Percentiles rank a stretch among this genome's conserved stretches.
phyloP scores from a whole-genome alignment of 768 basidiomycete species.

The Auriscalpium vulgare region DNA sequence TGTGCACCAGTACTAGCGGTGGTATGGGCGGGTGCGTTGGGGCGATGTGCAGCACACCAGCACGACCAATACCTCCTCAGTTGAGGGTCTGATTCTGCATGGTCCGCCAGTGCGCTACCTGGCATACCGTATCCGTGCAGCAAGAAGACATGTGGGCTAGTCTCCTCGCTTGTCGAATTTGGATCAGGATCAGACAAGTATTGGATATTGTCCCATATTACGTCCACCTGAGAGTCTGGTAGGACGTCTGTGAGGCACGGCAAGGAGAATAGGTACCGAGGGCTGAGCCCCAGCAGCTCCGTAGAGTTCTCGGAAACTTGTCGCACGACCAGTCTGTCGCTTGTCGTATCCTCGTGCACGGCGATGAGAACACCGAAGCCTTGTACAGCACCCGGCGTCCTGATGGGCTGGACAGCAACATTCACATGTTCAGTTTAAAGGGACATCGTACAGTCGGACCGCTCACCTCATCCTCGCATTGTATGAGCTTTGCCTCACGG shows the following conservation, averaged over 20 bases:
- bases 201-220: constrained; percentile 69
- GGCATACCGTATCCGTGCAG: constrained; percentile 68
- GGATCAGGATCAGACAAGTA: constrained; percentile 47
- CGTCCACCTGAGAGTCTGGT: constrained; percentile 52
- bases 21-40: constrained; percentile 18
- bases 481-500: constrained; percentile 52
- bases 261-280: constrained; percentile 59
- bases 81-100: constrained; percentile 20
- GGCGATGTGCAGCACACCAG: constrained; percentile 62
- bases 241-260: constrained; percentile 69
- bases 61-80: constrained; percentile 51
- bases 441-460: not conserved
- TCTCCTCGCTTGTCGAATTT: constrained; percentile 31
- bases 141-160: constrained; percentile 59
- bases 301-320: constrained; percentile 83
- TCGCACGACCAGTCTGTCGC: constrained; percentile 47
- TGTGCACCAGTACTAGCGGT: constrained; percentile 5
- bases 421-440: not conserved
- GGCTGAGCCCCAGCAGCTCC: constrained; percentile 67
- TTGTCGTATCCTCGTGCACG: constrained; percentile 51
- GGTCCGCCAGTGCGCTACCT: constrained; percentile 33
- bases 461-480: constrained; percentile 67
- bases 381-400: constrained; percentile 75
- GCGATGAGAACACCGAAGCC: constrained; percentile 76
- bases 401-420: constrained; percentile 49